Base-by-base conservation (phyloP, 129 eudicot genomes). In the Flaveria ramosissima region DNA sequence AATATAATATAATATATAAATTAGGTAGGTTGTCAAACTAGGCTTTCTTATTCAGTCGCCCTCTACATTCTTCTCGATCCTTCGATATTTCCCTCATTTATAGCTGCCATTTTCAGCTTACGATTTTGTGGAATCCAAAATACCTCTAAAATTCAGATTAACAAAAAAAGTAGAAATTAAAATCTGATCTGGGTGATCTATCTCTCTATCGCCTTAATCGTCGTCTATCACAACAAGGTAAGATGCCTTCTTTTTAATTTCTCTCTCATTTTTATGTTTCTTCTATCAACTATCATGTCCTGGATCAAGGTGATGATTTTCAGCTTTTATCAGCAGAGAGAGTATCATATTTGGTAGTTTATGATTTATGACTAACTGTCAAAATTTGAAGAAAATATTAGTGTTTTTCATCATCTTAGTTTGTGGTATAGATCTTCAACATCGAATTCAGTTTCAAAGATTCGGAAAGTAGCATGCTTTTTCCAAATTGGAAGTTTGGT, bases 211-310 rank as follows among this genome's bases (percentile, higher is more conserved):
- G 46, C 73, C 67, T 78, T 63, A 48, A 79, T 72, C 73, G 63
- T 79, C 83, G 63, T 79, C 83, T 62, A 62, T 68, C 57, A 71
- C 6, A 62, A 79, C 32, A 62, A 79, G 83, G 83, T 79, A 72
- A 62, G 78, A 62, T 62, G 21, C 6, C 3, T n/a, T 45, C 56
- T 47, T 45, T 46, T 65, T n/a, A n/a, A n/a, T n/a, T 48, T 12
- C 5, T 43, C n/a, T 10, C 39, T 45, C 7, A 23, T 11, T 59
- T 39, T 19, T 41, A 1, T 11, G 1, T 11, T 64, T 17, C 30
- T 43, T 43, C 15, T 14, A 56, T 21, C 32, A 27, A 27, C 32
- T 27, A 1, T 27, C 32, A 27, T 27, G 32, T 27, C 32, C 32
- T 27, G 32, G 4, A 27, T 27, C 32, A 27, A 27, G 32, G 32